Base-by-base conservation (phyloP, 352 stramenopile species). In the Pythium aphanidermatum region DNA sequence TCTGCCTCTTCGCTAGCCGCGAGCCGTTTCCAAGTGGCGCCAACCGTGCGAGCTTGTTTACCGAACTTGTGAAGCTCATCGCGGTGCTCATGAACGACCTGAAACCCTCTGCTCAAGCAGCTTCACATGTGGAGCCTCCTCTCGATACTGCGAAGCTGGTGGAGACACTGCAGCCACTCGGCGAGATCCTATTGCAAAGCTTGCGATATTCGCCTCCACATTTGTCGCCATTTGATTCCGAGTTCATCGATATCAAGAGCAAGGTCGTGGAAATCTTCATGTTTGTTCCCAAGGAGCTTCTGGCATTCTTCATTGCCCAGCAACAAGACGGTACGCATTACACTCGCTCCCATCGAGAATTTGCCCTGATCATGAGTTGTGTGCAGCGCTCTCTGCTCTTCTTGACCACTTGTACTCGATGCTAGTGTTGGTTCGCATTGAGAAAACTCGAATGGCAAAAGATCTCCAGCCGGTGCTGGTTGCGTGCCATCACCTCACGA, bases 241-340 rank as follows among this genome's bases (percentile, higher is more conserved):
- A 42, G 14, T 32, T 83, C 10, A 33, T 82, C 26, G 61, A 76
- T 11, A 47, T 83, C 44, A 87, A 82, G 50, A 87, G 82, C 57
- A 74, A 73, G 45, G 56, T 58, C 17, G 54, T 80, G 7, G 73
- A 88, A 46, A 67, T 86, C 7, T 75, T 88, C 46, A 70, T 86
- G 60, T 65, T 84, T 32, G 37, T 86, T 4, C 73, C 73, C 4
- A 50, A 61, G 8, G 36, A 33, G 31, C 45, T 83, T 7, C 52
- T 82, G 5, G 58, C 51, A 11, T 58, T 66, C 17, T 81, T 85
- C 38, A 61, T 83, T 8, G 47, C 66, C 24, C 55, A 73, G 24
- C 61, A 79, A 23, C 37, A 61, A 30, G 29, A 57, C 37, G 46
- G 45, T 61, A 16, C 40, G 53, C 19, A 8, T 29, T 7, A 14